Percentiles rank a stretch among this genome's conserved stretches.
These are phyloP conservation scores for Canna indica DNA, from an alignment of 176 grass and related monocot species.

Conservation along the genomic window DNA sequence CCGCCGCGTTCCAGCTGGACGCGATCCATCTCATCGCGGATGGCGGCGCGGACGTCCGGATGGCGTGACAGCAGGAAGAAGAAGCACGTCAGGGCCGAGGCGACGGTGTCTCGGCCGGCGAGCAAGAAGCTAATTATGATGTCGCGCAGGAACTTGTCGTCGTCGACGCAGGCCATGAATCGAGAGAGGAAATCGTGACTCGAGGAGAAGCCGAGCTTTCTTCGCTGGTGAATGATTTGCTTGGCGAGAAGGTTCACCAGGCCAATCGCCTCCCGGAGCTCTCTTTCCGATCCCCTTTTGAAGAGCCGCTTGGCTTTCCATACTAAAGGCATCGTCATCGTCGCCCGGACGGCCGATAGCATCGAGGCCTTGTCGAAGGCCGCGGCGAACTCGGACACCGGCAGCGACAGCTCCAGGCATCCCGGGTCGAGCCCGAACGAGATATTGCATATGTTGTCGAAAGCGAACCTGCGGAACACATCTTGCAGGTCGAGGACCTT, in stretches of 20 bases:
- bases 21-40: constrained; percentile 16
- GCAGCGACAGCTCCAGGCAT: neutral
- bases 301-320: constrained; percentile 5
- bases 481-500: constrained; percentile 48
- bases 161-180: constrained; percentile 25
- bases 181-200: constrained; percentile 1
- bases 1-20: constrained; percentile 38
- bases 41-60: neutral
- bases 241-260: constrained; percentile 52
- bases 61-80: neutral
- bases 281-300: neutral
- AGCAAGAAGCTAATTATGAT: constrained; percentile 41
- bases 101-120: constrained; percentile 5
- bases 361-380: constrained; percentile 39
- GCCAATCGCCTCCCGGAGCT: constrained; percentile 1
- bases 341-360: constrained; percentile 52
- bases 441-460: constrained; percentile 3
- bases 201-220: constrained; percentile 22
- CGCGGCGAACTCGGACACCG: neutral
- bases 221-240: constrained; percentile 54
- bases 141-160: constrained; percentile 29
- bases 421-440: constrained; percentile 5
- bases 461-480: constrained; percentile 2
- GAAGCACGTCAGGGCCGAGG: neutral
- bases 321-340: constrained; percentile 34